These are phyloP conservation scores for Epichloe sp. DNA, from an alignment of 2,329 filamentous ascomycete species.

Conservation along the genomic window DNA sequence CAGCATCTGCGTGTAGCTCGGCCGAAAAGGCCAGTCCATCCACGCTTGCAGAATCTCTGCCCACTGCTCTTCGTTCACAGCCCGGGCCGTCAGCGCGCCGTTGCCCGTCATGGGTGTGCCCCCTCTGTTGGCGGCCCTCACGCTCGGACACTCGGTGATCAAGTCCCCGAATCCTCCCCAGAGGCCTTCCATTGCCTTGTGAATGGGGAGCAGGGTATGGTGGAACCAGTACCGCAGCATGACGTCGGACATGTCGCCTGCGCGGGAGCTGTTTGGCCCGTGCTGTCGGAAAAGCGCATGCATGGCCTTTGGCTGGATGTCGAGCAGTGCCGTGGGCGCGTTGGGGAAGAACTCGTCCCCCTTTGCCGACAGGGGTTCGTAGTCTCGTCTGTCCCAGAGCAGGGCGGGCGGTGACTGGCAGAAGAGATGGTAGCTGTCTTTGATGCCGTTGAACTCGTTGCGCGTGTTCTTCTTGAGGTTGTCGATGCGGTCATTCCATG, in stretches of 20 bases:
- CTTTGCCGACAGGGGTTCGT: slow-evolving; percentile 52
- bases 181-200: slow-evolving; percentile 35
- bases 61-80: slow-evolving; percentile 41
- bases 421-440: slow-evolving; percentile 43
- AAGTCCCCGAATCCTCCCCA: slow-evolving; percentile 47
- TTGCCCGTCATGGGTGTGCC: slow-evolving; percentile 28
- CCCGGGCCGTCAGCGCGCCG: slow-evolving; percentile 30
- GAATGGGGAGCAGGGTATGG: slow-evolving; percentile 28
- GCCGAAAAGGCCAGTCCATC: slow-evolving; percentile 53
- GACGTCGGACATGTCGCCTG: slow-evolving; percentile 40
- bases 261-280: slow-evolving; percentile 25
- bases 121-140: slow-evolving; percentile 33
- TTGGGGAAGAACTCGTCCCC: slow-evolving; percentile 55
- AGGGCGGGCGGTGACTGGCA: slow-evolving; percentile 38
- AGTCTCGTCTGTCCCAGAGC: slow-evolving; percentile 55
- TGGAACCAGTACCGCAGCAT: slow-evolving; percentile 30
- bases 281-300: slow-evolving; percentile 34
- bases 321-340: slow-evolving; percentile 43
- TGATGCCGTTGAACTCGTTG: slow-evolving; percentile 25
- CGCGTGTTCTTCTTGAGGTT: slow-evolving; percentile 19
- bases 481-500: slow-evolving; percentile 23
- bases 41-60: slow-evolving; percentile 45
- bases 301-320: slow-evolving; percentile 49
- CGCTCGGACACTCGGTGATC: slow-evolving; percentile 31
- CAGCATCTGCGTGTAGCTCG: slow-evolving; percentile 35